phyloP scores from a whole-genome alignment of 2,329 filamentous ascomycete genomes.

The Apiospora malaysiana region DNA sequence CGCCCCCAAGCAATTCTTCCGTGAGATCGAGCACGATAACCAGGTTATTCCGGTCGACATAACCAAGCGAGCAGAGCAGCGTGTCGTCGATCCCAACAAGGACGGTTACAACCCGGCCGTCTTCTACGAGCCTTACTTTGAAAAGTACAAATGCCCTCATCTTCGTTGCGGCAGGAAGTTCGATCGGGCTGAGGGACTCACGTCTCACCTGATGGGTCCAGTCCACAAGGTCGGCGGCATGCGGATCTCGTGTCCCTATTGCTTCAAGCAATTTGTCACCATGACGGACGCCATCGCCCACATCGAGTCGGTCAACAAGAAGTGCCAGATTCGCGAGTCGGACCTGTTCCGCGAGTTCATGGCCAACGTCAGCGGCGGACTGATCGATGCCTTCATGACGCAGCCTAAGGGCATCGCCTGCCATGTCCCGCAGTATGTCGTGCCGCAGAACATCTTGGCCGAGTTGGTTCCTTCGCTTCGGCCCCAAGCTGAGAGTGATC shows the following conservation, averaged over 20 bases:
- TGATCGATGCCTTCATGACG: slow-evolving; percentile 38
- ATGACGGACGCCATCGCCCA: slow-evolving; percentile 54
- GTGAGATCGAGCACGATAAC: background rate
- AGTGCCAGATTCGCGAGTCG: slow-evolving; percentile 51
- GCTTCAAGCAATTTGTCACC: slow-evolving; percentile 47
- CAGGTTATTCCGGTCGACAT: slow-evolving; percentile 17
- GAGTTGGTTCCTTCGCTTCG: background rate
- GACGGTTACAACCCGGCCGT: slow-evolving; percentile 52
- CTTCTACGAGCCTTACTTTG: slow-evolving; percentile 51
- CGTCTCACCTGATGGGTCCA: slow-evolving; percentile 51
- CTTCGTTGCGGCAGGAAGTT: slow-evolving; percentile 55
- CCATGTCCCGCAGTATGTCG: background rate
- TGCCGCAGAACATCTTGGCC: slow-evolving; percentile 10
- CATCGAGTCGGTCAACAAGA: slow-evolving; percentile 49
- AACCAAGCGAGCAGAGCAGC: slow-evolving; percentile 24
- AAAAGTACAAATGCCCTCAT: slow-evolving; percentile 61
- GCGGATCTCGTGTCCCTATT: slow-evolving; percentile 51
- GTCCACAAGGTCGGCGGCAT: slow-evolving; percentile 43
- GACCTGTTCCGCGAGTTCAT: slow-evolving; percentile 46
- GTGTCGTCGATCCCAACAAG: slow-evolving; percentile 51
- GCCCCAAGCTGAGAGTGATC: background rate
- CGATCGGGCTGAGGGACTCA: slow-evolving; percentile 39
- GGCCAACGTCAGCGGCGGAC: slow-evolving; percentile 46
- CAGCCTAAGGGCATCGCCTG: background rate
- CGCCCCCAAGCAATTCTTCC: background rate